Evolutionary conservation across 2,329 filamentous ascomycete genomes (phyloP).

Genomic region (Diaporthe sp.): DNA sequence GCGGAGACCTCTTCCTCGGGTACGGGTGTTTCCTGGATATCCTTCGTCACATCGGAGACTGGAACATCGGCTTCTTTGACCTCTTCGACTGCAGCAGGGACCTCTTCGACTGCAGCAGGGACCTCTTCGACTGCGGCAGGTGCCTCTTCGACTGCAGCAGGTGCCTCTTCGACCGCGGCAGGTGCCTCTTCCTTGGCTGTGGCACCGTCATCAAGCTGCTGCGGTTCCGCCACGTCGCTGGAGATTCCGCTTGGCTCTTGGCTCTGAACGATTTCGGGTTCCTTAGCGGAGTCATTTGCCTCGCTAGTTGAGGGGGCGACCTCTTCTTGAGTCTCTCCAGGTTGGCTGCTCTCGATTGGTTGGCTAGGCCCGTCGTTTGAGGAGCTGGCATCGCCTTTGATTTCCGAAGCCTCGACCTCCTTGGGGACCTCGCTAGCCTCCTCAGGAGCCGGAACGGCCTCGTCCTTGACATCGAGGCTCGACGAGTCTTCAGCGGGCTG

Average conservation of each 20-base stretch:
- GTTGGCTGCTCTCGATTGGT: not conserved
- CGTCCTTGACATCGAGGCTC: constrained; percentile 2
- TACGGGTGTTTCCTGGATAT: not conserved
- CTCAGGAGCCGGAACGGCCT: not conserved
- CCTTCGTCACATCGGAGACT: not conserved
- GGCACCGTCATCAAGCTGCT: not conserved
- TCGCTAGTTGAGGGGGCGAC: constrained; percentile 30
- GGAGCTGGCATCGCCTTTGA: constrained; percentile 23
- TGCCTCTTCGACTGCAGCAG: not conserved
- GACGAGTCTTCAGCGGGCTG: not conserved
- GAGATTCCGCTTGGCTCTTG: constrained; percentile 13
- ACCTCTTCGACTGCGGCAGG: not conserved
- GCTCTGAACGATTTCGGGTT: not conserved
- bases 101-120: not conserved
- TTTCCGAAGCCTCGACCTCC: constrained; percentile 8
- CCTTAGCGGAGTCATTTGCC: not conserved
- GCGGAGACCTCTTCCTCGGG: not conserved
- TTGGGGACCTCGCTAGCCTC: constrained; percentile 27
- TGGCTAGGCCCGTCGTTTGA: not conserved
- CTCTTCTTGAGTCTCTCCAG: constrained; percentile 1
- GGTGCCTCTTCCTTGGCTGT: not conserved
- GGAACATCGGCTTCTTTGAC: not conserved
- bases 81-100: not conserved
- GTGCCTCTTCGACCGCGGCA: too few species aligned
- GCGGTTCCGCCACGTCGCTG: not conserved